Percentiles rank a stretch among this genome's conserved stretches.
These are phyloP conservation scores for Camellia japonica DNA, from an alignment of 148 eudicot species.

Conservation along the genomic window DNA sequence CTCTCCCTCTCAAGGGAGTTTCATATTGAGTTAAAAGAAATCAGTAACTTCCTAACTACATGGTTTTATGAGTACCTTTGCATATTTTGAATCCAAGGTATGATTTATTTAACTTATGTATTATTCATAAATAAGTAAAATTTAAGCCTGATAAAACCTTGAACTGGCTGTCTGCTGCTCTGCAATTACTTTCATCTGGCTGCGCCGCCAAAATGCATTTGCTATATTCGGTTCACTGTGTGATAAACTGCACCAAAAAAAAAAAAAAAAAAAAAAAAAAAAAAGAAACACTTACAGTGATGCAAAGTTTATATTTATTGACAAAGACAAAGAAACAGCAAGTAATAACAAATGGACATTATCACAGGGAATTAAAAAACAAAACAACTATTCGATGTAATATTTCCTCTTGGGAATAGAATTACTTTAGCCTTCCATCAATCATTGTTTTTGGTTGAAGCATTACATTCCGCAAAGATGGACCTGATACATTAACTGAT, in stretches of 20 bases:
- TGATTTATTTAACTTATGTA: too few relatives aligned
- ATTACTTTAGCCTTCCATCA: constrained; percentile 37
- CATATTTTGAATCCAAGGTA: neutral
- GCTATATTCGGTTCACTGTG: constrained; percentile 56
- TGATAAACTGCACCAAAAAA: constrained; percentile 2
- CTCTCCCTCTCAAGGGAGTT: neutral
- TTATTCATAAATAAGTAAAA: neutral
- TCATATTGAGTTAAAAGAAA: neutral
- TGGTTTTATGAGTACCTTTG: neutral
- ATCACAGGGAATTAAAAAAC: neutral
- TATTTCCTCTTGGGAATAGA: neutral
- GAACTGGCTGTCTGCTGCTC: constrained; percentile 60
- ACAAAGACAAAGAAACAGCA: neutral
- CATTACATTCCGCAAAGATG: constrained; percentile 45
- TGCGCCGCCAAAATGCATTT: constrained; percentile 39
- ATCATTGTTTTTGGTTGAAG: constrained; percentile 35
- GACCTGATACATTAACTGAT: constrained; percentile 32
- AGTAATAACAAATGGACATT: neutral
- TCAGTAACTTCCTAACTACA: neutral
- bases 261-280: neutral
- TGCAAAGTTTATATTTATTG: neutral
- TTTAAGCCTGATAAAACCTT: constrained; percentile 1
- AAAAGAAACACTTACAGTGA: neutral
- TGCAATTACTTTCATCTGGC: constrained; percentile 59
- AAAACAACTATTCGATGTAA: neutral